These are phyloP conservation scores for Pluteus cervinus DNA, from an alignment of 768 basidiomycete species.

Conservation along the genomic window DNA sequence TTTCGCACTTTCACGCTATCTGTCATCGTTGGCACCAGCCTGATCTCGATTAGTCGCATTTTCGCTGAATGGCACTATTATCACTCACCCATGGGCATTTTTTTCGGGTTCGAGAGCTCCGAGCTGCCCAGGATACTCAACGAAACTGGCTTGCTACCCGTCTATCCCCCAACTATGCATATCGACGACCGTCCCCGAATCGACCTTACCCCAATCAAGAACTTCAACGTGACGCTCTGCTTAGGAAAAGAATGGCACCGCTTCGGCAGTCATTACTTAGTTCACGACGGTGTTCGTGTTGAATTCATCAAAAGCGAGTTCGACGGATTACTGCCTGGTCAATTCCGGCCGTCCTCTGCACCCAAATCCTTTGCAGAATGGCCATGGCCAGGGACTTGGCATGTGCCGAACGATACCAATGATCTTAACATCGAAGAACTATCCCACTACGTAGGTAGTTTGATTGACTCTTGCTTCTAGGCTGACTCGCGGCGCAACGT, in stretches of 20 bases:
- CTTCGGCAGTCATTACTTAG: conserved; percentile 85
- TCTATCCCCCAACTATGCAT: conserved; percentile 26
- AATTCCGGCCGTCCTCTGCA: conserved; percentile 45
- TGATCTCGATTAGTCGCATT: conserved; percentile 76
- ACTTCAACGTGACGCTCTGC: conserved; percentile 74
- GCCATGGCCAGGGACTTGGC: conserved; percentile 57
- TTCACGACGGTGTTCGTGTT: conserved; percentile 79
- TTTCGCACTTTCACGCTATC: conserved; percentile 75
- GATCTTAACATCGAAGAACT: conserved; percentile 80
- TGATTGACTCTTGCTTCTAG: conserved; percentile 5
- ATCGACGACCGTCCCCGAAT: conserved; percentile 46
- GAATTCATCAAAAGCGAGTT: conserved; percentile 92
- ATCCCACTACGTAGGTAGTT: conserved; percentile 62
- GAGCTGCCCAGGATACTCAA: conserved; percentile 85
- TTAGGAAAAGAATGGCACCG: conserved; percentile 95
- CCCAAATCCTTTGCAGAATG: conserved; percentile 32
- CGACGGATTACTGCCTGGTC: conserved; percentile 79
- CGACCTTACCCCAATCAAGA: conserved; percentile 61
- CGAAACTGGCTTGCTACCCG: conserved; percentile 54
- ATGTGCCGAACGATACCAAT: conserved; percentile 66
- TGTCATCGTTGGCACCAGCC: conserved; percentile 54
- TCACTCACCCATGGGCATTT: conserved; percentile 76
- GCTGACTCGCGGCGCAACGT: conserved; percentile 4
- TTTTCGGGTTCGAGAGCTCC: conserved; percentile 61
- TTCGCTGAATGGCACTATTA: conserved; percentile 85